These are phyloP conservation scores for Immersiporthe knoxdaviesiana DNA, from an alignment of 2,329 filamentous ascomycete species.

Conservation along the genomic window DNA sequence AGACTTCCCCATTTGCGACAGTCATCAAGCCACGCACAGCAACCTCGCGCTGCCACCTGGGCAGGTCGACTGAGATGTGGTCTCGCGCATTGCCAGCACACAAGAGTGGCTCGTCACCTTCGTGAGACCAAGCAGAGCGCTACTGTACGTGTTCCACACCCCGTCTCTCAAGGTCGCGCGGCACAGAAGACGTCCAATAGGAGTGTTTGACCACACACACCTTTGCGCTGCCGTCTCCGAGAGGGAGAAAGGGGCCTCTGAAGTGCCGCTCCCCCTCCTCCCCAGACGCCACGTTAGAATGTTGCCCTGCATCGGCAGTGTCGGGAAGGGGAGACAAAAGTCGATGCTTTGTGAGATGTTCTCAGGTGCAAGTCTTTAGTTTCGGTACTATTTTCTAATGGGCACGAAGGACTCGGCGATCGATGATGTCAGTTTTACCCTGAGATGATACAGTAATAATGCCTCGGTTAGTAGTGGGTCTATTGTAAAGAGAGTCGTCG, in stretches of 20 bases:
- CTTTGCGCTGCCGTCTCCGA: neutral
- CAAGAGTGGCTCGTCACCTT: no score
- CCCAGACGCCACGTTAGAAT: neutral
- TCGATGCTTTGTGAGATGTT: neutral
- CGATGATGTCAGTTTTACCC: neutral
- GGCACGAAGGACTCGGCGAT: neutral
- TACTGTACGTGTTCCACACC: neutral
- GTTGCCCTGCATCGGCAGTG: neutral
- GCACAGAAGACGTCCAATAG: neutral
- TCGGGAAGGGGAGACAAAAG: neutral
- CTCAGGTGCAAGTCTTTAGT: neutral
- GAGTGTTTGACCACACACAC: neutral
- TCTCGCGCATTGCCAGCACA: neutral
- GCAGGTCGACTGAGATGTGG: neutral
- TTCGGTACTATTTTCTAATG: neutral
- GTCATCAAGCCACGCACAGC: neutral
- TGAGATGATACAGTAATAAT: neutral
- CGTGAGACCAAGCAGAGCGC: neutral
- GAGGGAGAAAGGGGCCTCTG: neutral
- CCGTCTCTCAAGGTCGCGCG: neutral
- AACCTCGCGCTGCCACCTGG: neutral
- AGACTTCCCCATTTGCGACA: neutral
- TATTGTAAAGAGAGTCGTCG: neutral
- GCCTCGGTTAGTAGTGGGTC: neutral
- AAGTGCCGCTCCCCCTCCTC: no score